These are phyloP conservation scores for Cylindricascospora bacillispora DNA, from an alignment of 1,139 yeast species.

Conservation along the genomic window DNA sequence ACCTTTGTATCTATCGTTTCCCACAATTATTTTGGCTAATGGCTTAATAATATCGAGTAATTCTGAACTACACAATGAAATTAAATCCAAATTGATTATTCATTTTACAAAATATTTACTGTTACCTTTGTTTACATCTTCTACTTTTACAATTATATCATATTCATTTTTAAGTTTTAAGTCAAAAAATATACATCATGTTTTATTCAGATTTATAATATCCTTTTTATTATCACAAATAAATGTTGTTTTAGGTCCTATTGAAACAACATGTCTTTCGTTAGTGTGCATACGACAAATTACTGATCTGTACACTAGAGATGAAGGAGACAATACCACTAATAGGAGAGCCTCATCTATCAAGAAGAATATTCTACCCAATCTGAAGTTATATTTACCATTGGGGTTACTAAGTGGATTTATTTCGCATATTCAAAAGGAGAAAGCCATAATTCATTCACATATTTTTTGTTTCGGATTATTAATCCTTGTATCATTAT, in stretches of 20 bases:
- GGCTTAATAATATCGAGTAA: slow-evolving; percentile 19
- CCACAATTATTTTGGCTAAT: slow-evolving; percentile 27
- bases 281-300: slow-evolving; percentile 7
- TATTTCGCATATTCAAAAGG: too few species aligned
- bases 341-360: too few species aligned
- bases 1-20: slow-evolving; percentile 28
- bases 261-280: slow-evolving; percentile 18
- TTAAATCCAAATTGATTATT: not conserved
- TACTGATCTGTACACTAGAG: too few species aligned
- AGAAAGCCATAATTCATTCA: too few species aligned
- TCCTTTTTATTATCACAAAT: slow-evolving; percentile 11
- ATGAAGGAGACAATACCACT: too few species aligned
- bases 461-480: too few species aligned
- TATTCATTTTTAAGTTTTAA: not conserved
- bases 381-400: too few species aligned
- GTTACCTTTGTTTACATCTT: slow-evolving; percentile 22
- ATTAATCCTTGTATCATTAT: too few species aligned
- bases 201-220: slow-evolving; percentile 9
- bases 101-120: slow-evolving; percentile 8
- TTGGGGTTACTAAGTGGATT: too few species aligned
- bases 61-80: slow-evolving; percentile 4
- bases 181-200: slow-evolving; percentile 4
- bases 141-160: slow-evolving; percentile 7
- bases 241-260: slow-evolving; percentile 16
- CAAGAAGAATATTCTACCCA: too few species aligned